Evolutionary conservation across 148 eudicot species (phyloP), one percentile per base, ranked within the genome.

Genomic region (Limonium bicolor): DNA sequence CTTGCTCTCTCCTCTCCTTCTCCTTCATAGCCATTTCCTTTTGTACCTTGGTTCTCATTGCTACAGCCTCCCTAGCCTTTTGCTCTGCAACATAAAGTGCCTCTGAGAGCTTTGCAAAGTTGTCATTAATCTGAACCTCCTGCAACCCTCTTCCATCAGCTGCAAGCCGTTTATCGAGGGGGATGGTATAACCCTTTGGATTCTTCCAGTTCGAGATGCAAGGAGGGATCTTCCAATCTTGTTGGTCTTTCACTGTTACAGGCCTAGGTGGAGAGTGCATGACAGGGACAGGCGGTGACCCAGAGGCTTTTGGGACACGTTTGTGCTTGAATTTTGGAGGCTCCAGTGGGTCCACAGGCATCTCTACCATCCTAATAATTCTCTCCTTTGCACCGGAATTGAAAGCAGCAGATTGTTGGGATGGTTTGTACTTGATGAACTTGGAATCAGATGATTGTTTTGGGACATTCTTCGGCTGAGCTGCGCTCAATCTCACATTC

Each of bases 181-280:
- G 96, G 36, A 86, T 86, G 0, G 93, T 78, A 39, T 78, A 86
- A 39, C 93, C 96, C 61, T 86, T 86, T 0, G 96, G 86, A 34
- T 78, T 86, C 72, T 86, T 86, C 96, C 93, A 86, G 55, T 86
- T 86, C 0, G 96, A 86, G 45, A 81, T 81, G 37, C 96, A 86
- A 9, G 96, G 96, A 3, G 93, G 96, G 18, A 86, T 78, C 29
- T 86, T 86, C 93, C 96, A 81, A 29, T 86, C 93, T 29, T 78
- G 78, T 46, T 81, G 96, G 54, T 86, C 96, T 59, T 86, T 86
- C 23, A 77, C 93, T 6, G 96, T 81, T 49, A 86, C 86, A 24
- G 93, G 86, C 16, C 95, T 80, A 23, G 95, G 93, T 0, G 93
- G 93, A 6, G 96, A 86, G 45, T 81, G 93, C 96, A 86, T 70